Evolutionary conservation across 2,329 filamentous ascomycete species (phyloP), one percentile per base, ranked within the genome.

Genomic region (Penicillium capsulatum): DNA sequence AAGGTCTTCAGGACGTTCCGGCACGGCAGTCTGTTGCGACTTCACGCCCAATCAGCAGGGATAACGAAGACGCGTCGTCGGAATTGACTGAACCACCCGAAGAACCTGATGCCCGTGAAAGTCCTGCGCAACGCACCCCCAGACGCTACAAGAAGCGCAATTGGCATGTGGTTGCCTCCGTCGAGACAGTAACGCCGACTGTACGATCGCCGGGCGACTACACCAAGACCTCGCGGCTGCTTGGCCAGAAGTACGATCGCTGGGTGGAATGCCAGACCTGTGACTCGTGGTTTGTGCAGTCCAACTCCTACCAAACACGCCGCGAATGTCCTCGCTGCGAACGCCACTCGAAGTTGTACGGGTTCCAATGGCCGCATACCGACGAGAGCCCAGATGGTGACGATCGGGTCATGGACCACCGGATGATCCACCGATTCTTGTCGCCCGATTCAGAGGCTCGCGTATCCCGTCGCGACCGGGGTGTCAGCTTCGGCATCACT

Each of bases 311-410:
- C 62, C 83, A 83, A 50, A 96, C 90, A 1, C 80, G 84, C 36
- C 81, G 84, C 34, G 84, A 87, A 11, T 98, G 92, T 61, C 90
- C 88, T 3, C 80, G 92, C 5, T 98, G 92, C 64, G 92, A 98
- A 68, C 80, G 92, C 0, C 92, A 98, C 60, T 94, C 86, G 11
- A 97, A 94, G 69, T 70, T 98, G 1, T 98, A 97, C 61, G 94
- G 94, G 0, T 96, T 86, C 59, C 75, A 84, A 41, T 98, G 92
- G 92, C 92, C 92, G 4, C 96, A 98, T 71, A 97, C 92, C 0
- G 85, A 95, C 44, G 84, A 84, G 17, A 86, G 86, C 1, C 79
- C 80, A 11, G 92, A 97, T 59, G 81, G 78, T 7, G 75, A 80
- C 47, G 72, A 80, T 51, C 64, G 80, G 4, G 71, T 94, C 1